These are phyloP conservation scores for Plectosphaerella cucumerina DNA, from an alignment of 2,329 filamentous ascomycete species.

Conservation along the genomic window DNA sequence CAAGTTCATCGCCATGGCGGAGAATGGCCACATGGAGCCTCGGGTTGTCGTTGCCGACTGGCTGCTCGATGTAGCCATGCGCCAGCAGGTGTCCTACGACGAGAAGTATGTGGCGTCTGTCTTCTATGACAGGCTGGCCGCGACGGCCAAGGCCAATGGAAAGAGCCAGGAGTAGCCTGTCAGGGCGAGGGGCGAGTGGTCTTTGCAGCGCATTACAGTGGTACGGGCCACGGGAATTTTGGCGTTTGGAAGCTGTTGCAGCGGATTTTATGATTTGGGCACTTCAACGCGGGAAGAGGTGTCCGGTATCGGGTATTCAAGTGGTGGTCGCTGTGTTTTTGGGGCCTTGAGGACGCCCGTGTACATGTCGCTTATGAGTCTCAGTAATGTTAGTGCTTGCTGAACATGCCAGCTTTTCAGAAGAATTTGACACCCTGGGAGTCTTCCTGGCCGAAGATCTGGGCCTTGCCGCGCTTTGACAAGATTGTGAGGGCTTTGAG, in stretches of 20 bases:
- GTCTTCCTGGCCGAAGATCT: slow-evolving; percentile 87
- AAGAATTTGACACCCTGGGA: slow-evolving; percentile 96
- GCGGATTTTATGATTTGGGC: no score
- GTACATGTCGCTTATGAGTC: background rate
- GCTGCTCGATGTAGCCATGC: slow-evolving; percentile 86
- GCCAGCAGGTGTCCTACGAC: slow-evolving; percentile 70
- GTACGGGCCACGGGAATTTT: no score
- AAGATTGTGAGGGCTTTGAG: slow-evolving; percentile 74
- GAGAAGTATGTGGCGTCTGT: slow-evolving; percentile 54
- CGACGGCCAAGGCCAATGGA: background rate
- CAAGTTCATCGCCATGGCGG: slow-evolving; percentile 75
- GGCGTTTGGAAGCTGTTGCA: no score
- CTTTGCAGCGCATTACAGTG: background rate
- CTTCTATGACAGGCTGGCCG: slow-evolving; percentile 28
- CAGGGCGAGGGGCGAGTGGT: slow-evolving; percentile 5
- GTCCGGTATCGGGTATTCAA: background rate
- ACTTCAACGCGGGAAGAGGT: background rate
- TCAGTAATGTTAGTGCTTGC: background rate
- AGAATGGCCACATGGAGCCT: slow-evolving; percentile 72
- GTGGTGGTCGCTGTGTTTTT: background rate
- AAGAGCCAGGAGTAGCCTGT: no score
- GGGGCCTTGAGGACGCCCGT: background rate
- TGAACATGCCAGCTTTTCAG: slow-evolving; percentile 37
- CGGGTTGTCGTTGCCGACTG: slow-evolving; percentile 83
- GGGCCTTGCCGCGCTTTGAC: slow-evolving; percentile 86